Conservation (phyloP, 768 basidiomycete genomes). For the Pleurotus ostreatus region DNA sequence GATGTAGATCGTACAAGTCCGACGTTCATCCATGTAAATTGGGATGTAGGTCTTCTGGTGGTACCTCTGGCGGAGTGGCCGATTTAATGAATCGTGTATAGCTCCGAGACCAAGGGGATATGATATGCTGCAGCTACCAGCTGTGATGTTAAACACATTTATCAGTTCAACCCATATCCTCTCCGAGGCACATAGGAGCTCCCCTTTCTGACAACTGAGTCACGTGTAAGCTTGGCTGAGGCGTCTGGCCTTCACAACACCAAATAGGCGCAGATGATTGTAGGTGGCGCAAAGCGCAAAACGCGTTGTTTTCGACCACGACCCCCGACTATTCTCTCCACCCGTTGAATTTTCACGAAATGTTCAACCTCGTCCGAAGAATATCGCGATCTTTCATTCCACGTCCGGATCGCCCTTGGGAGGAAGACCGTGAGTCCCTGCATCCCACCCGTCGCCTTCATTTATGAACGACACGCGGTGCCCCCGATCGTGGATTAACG, state of each 20-base stretch:
- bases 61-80: slow-evolving; percentile 52
- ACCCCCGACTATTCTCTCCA: background rate
- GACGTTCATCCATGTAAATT: no score
- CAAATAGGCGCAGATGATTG: no score
- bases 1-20: slow-evolving; percentile 21
- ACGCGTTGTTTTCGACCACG: background rate
- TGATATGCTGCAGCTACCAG: no score
- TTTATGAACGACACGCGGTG: slow-evolving; percentile 9
- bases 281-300: background rate
- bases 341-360: slow-evolving; percentile 17
- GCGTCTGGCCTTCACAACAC: no score
- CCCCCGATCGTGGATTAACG: slow-evolving; percentile 14
- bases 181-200: no score
- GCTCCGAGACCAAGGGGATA: no score
- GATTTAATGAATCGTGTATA: no score
- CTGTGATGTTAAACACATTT: no score
- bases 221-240: no score
- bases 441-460: slow-evolving; percentile 5
- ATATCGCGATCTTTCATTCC: slow-evolving; percentile 68
- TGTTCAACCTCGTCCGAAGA: slow-evolving; percentile 71
- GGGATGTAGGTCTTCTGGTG: slow-evolving; percentile 82
- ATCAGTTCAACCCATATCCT: no score
- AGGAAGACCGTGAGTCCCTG: slow-evolving; percentile 61
- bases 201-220: no score
- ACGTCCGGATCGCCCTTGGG: slow-evolving; percentile 72